Conservation (phyloP, 2,329 filamentous ascomycete species). For the Dendryphion nanum region DNA sequence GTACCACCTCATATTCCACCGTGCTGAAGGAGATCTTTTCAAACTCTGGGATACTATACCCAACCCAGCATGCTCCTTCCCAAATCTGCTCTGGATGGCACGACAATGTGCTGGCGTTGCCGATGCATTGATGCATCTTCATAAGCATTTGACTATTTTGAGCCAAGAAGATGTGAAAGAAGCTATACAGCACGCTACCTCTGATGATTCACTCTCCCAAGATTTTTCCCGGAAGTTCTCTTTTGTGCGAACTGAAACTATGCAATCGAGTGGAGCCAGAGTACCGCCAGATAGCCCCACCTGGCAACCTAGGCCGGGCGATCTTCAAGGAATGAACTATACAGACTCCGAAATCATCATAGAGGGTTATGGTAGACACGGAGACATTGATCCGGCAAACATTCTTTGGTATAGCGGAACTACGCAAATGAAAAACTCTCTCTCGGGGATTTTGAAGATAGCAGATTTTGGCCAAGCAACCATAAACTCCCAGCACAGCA, state of each 20-base stretch:
- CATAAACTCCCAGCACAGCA: constrained; percentile 8
- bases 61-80: constrained; percentile 1
- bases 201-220: no score
- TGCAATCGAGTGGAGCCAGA: no score
- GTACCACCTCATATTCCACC: constrained; percentile 4
- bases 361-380: constrained; percentile 34
- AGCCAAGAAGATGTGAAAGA: constrained; percentile 11
- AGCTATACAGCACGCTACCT: no score
- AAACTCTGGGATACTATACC: neutral
- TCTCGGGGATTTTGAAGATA: constrained; percentile 23
- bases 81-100: neutral
- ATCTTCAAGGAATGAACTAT: no score
- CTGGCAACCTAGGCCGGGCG: no score
- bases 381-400: constrained; percentile 39
- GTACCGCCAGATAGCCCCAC: no score
- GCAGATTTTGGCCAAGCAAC: constrained; percentile 29
- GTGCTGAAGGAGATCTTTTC: constrained; percentile 3
- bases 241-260: no score
- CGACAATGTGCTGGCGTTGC: neutral
- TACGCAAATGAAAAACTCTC: neutral
- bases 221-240: no score
- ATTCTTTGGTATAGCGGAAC: constrained; percentile 29
- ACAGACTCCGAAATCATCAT: no score
- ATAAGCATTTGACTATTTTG: neutral
- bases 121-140: neutral